These are phyloP conservation scores for Leucocoprinus sp. DNA, from an alignment of 768 basidiomycete species.

Conservation along the genomic window DNA sequence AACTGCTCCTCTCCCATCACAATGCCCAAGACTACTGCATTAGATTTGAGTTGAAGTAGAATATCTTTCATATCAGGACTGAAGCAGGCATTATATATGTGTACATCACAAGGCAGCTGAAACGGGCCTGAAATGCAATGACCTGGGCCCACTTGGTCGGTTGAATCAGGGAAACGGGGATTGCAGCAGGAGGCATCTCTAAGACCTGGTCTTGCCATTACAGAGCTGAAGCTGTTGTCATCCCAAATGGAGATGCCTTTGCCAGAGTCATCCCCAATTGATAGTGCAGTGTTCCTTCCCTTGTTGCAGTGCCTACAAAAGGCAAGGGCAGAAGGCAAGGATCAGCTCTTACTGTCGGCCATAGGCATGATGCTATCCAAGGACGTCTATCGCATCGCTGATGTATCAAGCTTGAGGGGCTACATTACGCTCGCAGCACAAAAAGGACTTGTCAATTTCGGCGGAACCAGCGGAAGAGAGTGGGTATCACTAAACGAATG, in stretches of 20 bases:
- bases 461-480: conserved; percentile 9
- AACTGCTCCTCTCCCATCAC: no score
- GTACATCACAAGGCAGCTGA: no score
- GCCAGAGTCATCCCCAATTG: not conserved
- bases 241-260: no score
- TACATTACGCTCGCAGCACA: conserved; percentile 24
- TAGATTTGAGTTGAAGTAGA: no score
- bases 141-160: not conserved
- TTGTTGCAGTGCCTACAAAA: conserved; percentile 5
- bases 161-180: not conserved
- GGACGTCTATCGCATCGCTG: conserved; percentile 22
- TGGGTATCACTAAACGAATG: conserved; percentile 7
- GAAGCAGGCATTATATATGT: no score
- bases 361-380: conserved; percentile 6
- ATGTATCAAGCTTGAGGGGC: conserved; percentile 23
- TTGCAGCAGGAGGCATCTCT: not conserved
- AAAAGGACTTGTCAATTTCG: conserved; percentile 15
- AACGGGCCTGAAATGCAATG: no score
- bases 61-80: no score
- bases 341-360: not conserved
- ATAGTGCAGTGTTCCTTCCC: not conserved
- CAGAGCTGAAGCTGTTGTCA: no score
- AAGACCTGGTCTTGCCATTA: not conserved
- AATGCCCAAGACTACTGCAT: no score
- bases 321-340: conserved; percentile 3